Conservation (phyloP, 164 flowering plant genomes). For the Berberis thunbergii region DNA sequence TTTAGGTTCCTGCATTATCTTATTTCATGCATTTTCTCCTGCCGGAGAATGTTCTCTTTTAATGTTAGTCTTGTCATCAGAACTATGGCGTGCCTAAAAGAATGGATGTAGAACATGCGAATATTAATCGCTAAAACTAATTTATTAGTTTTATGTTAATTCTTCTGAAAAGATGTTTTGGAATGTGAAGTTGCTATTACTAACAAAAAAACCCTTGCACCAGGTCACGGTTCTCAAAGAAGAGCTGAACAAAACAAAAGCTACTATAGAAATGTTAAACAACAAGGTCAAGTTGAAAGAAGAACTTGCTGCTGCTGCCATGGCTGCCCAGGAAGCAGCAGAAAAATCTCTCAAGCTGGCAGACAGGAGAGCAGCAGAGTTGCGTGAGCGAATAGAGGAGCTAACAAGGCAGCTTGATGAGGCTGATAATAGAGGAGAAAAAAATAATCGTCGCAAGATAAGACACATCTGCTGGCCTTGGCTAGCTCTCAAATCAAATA, state of each 20-base stretch:
- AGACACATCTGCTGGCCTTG: slow-evolving; percentile 82
- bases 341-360: slow-evolving; percentile 65
- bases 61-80: too few species aligned
- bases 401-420: slow-evolving; percentile 61
- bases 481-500: slow-evolving; percentile 25
- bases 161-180: too few species aligned
- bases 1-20: too few species aligned
- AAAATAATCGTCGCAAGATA: slow-evolving; percentile 20
- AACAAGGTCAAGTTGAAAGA: slow-evolving; percentile 66
- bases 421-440: slow-evolving; percentile 34
- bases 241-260: slow-evolving; percentile 53
- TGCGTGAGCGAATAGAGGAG: slow-evolving; percentile 51
- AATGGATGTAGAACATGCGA: background rate
- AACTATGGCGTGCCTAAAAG: background rate
- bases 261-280: slow-evolving; percentile 39
- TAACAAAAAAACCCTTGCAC: too few species aligned
- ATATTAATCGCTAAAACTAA: too few species aligned
- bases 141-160: too few species aligned
- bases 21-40: background rate
- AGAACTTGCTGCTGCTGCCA: slow-evolving; percentile 63
- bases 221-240: slow-evolving; percentile 46
- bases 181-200: too few species aligned
- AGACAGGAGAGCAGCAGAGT: slow-evolving; percentile 47
- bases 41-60: too few species aligned
- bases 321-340: slow-evolving; percentile 72